Evolutionary conservation across 129 eudicot species (phyloP), one percentile per base, ranked within the genome.

Genomic region (Logfia minima): DNA sequence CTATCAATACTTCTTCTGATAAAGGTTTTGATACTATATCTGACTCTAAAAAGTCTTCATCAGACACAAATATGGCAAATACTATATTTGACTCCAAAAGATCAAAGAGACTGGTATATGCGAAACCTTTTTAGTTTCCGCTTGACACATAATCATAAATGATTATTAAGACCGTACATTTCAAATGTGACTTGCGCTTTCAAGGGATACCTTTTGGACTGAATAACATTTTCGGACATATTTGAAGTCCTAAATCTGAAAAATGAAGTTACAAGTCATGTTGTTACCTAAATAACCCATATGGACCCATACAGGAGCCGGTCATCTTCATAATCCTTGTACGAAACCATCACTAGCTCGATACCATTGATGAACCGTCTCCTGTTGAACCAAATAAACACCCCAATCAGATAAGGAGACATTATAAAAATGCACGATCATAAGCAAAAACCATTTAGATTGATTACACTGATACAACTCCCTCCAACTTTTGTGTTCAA

Each of bases 381-480:
- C 84, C 84, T 80, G 68, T 28, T 14, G 59, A 53, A 39, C 8
- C 35, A 74, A 66, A 66, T 2, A 22, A 72, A 48, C 45, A 11
- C 18, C 5, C 18, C 16, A 17, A 55, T 80, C 6, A 72, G 72
- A 32, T 29, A 6, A 29, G 13, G 19, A 26, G 18, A 55, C 24
- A 9, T 10, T 8, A 24, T 22, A 4, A 11, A 43, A 69, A 69
- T 13, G 66, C 17, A 0, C 2, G 16, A 60, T 23, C 0, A 4
- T 59, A 53, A 41, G 11, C 5, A 26, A 9, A 58, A 39, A 55
- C 11, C 21, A 69, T 43, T 16, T 37, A 35, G 24, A 43, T 79
- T 78, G 58, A 77, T 82, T 72, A 75, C 86, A 79, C 84, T 84
- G 21, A 85, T 85, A 79, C 84, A 88, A 77, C 88, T 86, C 65